phyloP scores from a whole-genome alignment of 2,329 filamentous ascomycete genomes.

The Hansfordia pulvinata region DNA sequence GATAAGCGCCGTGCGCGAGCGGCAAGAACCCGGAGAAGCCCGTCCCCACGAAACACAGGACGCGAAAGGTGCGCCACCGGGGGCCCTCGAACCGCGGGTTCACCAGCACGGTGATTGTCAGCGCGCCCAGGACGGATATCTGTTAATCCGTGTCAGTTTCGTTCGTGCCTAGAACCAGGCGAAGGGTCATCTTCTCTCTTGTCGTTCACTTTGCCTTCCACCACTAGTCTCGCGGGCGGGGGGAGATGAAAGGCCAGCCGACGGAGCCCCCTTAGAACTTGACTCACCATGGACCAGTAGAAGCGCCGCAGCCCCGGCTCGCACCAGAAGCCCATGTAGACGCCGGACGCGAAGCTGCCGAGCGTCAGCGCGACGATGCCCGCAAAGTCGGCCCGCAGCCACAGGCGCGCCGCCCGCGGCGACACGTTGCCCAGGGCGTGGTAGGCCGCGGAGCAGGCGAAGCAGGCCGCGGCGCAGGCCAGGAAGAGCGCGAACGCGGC shows the following conservation, averaged over 20 bases:
- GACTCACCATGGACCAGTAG: constrained; percentile 22
- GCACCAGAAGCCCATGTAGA: constrained; percentile 26
- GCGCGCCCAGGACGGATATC: too few relatives aligned
- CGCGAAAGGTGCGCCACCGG: constrained; percentile 20
- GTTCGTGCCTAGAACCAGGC: too few relatives aligned
- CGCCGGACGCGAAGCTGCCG: constrained; percentile 22
- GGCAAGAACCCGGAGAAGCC: constrained; percentile 23
- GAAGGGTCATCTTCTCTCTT: too few relatives aligned
- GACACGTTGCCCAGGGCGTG: constrained; percentile 27
- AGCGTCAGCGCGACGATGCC: constrained; percentile 23
- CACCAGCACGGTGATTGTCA: too few relatives aligned
- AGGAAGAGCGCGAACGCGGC: constrained; percentile 26
- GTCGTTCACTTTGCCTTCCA: too few relatives aligned
- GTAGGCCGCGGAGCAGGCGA: constrained; percentile 22
- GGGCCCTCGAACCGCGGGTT: constrained; percentile 19
- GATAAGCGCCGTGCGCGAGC: constrained; percentile 21
- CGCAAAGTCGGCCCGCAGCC: constrained; percentile 22
- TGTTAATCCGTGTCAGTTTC: too few relatives aligned
- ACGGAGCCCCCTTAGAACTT: too few relatives aligned
- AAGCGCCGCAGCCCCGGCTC: constrained; percentile 15
- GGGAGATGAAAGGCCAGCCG: too few relatives aligned
- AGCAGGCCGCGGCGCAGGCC: constrained; percentile 19
- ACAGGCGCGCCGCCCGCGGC: constrained; percentile 15
- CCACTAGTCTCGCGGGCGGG: too few relatives aligned
- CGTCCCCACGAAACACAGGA: constrained; percentile 21